phyloP scores from a whole-genome alignment of 2,329 filamentous ascomycete species.

The Gnomoniopsis smithogilvyi region DNA sequence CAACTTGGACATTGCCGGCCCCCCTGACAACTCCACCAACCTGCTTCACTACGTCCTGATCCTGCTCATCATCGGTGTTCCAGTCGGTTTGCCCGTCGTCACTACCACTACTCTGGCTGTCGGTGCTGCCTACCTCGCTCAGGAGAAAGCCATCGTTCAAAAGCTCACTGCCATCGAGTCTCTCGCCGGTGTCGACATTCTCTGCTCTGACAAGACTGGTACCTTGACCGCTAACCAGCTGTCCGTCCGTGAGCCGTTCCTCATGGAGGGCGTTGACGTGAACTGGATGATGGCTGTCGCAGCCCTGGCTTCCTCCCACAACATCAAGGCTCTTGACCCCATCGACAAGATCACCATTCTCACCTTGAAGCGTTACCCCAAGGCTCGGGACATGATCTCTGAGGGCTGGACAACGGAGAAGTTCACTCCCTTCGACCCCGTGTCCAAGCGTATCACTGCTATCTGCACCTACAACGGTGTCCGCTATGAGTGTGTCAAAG shows the following conservation, averaged over 20 bases:
- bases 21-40: slow-evolving; percentile 56
- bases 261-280: slow-evolving; percentile 72
- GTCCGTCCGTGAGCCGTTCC: slow-evolving; percentile 72
- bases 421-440: slow-evolving; percentile 74
- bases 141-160: slow-evolving; percentile 76
- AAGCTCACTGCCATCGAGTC: slow-evolving; percentile 78
- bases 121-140: slow-evolving; percentile 72
- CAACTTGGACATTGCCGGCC: slow-evolving; percentile 59
- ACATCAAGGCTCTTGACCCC: slow-evolving; percentile 73
- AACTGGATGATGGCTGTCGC: slow-evolving; percentile 84
- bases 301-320: slow-evolving; percentile 73
- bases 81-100: slow-evolving; percentile 75
- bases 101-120: slow-evolving; percentile 76
- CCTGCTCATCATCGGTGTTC: slow-evolving; percentile 74
- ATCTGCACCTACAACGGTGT: slow-evolving; percentile 67
- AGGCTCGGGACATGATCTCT: slow-evolving; percentile 71
- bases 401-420: slow-evolving; percentile 75
- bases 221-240: slow-evolving; percentile 74
- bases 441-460: slow-evolving; percentile 75
- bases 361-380: slow-evolving; percentile 72
- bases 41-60: slow-evolving; percentile 67
- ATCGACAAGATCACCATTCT: slow-evolving; percentile 79
- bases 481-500: slow-evolving; percentile 71
- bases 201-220: slow-evolving; percentile 81
- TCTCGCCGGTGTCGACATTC: slow-evolving; percentile 71